phyloP scores from a whole-genome alignment of 2,329 filamentous ascomycete species.

The Calcarisporium arbuscula region DNA sequence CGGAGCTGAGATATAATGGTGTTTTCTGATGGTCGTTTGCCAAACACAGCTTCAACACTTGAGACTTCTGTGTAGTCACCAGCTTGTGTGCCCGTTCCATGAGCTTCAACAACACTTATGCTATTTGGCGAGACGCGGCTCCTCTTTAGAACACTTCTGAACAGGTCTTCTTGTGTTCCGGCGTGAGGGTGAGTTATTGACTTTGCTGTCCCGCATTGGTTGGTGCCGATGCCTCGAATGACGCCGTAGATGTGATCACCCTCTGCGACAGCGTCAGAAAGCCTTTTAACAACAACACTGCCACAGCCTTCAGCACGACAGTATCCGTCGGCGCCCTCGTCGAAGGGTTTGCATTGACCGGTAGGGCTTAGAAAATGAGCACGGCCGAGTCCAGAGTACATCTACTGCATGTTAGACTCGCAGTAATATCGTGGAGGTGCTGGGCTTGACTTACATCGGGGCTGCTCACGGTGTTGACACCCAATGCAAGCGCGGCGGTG shows the following conservation, averaged over 20 bases:
- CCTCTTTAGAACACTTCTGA: slow-evolving; percentile 61
- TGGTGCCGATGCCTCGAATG: slow-evolving; percentile 68
- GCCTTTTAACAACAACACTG: slow-evolving; percentile 68
- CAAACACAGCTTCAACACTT: slow-evolving; percentile 9
- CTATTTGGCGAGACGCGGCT: too few species aligned
- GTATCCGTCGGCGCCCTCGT: slow-evolving; percentile 75
- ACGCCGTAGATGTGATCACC: slow-evolving; percentile 70
- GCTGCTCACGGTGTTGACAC: too few species aligned
- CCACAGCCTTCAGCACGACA: slow-evolving; percentile 74
- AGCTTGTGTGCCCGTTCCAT: slow-evolving; percentile 13
- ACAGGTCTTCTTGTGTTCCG: slow-evolving; percentile 67
- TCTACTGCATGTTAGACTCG: too few species aligned
- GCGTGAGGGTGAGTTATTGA: slow-evolving; percentile 79
- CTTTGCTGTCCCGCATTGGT: slow-evolving; percentile 75
- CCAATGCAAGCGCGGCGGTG: too few species aligned
- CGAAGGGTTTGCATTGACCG: slow-evolving; percentile 67
- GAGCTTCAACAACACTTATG: slow-evolving; percentile 19
- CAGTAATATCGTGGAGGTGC: too few species aligned
- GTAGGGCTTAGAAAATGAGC: too few species aligned
- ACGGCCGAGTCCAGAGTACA: too few species aligned
- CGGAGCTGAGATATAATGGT: slow-evolving; percentile 8
- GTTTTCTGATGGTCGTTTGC: not conserved
- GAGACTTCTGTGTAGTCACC: slow-evolving; percentile 12
- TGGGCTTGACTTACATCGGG: too few species aligned
- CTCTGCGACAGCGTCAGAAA: slow-evolving; percentile 68